phyloP scores from a whole-genome alignment of 129 eudicot species.

The Calendula officinalis region DNA sequence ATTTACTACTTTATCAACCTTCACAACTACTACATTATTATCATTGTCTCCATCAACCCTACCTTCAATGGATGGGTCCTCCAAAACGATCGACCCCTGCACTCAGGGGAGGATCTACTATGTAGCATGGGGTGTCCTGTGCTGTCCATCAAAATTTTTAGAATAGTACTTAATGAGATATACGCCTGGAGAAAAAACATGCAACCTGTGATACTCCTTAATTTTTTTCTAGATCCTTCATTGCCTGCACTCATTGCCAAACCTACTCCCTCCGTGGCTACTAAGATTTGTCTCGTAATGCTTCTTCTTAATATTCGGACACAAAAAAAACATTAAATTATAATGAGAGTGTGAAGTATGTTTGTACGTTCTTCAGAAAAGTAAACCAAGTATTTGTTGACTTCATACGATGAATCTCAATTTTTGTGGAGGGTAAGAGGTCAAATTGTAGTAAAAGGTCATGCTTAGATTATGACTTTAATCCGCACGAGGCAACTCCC shows the following conservation, averaged over 20 bases:
- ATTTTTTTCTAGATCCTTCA: too few species aligned
- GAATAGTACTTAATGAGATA: too few species aligned
- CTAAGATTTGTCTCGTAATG: neutral
- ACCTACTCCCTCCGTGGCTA: neutral
- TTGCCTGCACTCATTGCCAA: neutral
- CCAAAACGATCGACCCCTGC: too few species aligned
- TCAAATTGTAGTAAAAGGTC: slow-evolving; percentile 15
- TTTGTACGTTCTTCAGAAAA: neutral
- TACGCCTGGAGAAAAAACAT: too few species aligned
- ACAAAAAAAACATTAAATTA: neutral
- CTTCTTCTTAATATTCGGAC: neutral
- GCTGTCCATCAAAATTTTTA: too few species aligned
- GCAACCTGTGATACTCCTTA: too few species aligned
- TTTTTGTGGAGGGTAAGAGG: neutral
- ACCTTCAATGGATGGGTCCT: too few species aligned
- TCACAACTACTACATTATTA: too few species aligned
- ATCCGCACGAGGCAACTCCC: slow-evolving; percentile 28
- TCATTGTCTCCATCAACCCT: too few species aligned
- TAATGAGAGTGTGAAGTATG: neutral
- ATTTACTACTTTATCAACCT: too few species aligned
- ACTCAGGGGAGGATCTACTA: too few species aligned
- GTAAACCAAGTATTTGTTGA: slow-evolving; percentile 4
- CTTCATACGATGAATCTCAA: slow-evolving; percentile 28
- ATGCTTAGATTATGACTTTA: slow-evolving; percentile 4
- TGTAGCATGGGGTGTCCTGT: too few species aligned